These are phyloP conservation scores for Boletus patriciae DNA, from an alignment of 768 basidiomycete genomes.

Conservation along the genomic window DNA sequence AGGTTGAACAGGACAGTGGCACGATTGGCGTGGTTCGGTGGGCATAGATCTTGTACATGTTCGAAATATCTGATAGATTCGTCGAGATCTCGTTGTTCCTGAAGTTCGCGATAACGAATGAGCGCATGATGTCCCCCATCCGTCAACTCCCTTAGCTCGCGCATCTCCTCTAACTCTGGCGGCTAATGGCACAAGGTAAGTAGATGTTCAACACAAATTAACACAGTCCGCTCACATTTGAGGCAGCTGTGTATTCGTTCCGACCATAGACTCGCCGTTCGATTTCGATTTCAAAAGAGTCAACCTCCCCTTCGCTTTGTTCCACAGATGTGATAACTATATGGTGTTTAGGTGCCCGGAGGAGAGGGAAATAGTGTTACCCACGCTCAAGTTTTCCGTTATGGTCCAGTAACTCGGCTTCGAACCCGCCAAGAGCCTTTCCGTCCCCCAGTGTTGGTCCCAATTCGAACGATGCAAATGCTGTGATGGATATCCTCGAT, in stretches of 20 bases:
- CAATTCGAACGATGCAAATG: conserved; percentile 8
- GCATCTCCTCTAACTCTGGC: too few relatives aligned
- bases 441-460: conserved; percentile 4
- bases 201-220: neutral
- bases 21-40: conserved; percentile 15
- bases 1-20: conserved; percentile 10
- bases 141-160: too few relatives aligned
- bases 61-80: neutral
- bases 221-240: neutral
- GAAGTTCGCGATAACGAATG: too few relatives aligned
- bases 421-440: neutral
- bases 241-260: neutral
- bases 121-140: too few relatives aligned
- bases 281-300: neutral
- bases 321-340: neutral
- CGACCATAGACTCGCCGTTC: neutral
- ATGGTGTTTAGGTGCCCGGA: neutral
- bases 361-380: neutral
- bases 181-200: neutral
- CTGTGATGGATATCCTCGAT: neutral
- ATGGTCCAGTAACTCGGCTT: neutral
- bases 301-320: neutral
- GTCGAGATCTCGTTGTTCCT: too few relatives aligned
- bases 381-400: neutral
- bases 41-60: conserved; percentile 11